Conservation (phyloP, 2,329 filamentous ascomycete species). For the Beauveria sp. region DNA sequence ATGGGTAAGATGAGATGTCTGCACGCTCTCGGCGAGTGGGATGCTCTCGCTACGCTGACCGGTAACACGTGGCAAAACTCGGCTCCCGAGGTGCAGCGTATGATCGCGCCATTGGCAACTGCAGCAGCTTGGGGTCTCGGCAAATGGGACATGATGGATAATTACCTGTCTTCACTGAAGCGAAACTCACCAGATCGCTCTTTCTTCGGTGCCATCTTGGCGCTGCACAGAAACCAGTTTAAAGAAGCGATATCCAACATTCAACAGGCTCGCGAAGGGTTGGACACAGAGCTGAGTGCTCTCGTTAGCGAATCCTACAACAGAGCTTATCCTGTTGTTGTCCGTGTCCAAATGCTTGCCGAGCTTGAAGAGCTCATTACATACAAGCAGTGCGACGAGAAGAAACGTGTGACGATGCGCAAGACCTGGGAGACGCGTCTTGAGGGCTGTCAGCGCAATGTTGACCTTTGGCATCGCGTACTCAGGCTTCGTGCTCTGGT, state of each 20-base stretch:
- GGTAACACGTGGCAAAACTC: constrained; percentile 93
- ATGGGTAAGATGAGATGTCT: constrained; percentile 99
- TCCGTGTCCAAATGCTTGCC: constrained; percentile 97
- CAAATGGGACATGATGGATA: constrained; percentile 98
- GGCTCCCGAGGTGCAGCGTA: constrained; percentile 75
- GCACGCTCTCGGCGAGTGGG: constrained; percentile 96
- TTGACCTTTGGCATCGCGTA: constrained; percentile 98
- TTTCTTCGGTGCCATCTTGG: constrained; percentile 94
- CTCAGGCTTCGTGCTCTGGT: constrained; percentile 89
- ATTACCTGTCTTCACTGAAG: constrained; percentile 93
- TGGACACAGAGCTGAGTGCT: constrained; percentile 93
- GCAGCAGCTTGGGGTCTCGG: constrained; percentile 93
- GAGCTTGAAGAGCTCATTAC: constrained; percentile 96
- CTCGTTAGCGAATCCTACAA: constrained; percentile 98
- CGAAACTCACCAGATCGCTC: constrained; percentile 86
- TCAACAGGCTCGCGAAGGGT: constrained; percentile 80
- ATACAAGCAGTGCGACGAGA: constrained; percentile 90
- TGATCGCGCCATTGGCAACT: constrained; percentile 88
- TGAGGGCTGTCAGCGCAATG: constrained; percentile 91
- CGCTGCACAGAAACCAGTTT: constrained; percentile 93
- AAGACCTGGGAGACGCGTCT: constrained; percentile 93
- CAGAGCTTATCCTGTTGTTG: constrained; percentile 93
- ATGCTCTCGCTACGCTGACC: constrained; percentile 78
- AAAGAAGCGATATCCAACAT: constrained; percentile 84
- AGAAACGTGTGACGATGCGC: constrained; percentile 85